Percentiles rank a stretch among this genome's conserved stretches.
These are phyloP conservation scores for Dactylellina haptotyla DNA, from an alignment of 2,329 filamentous ascomycete species.

Conservation along the genomic window DNA sequence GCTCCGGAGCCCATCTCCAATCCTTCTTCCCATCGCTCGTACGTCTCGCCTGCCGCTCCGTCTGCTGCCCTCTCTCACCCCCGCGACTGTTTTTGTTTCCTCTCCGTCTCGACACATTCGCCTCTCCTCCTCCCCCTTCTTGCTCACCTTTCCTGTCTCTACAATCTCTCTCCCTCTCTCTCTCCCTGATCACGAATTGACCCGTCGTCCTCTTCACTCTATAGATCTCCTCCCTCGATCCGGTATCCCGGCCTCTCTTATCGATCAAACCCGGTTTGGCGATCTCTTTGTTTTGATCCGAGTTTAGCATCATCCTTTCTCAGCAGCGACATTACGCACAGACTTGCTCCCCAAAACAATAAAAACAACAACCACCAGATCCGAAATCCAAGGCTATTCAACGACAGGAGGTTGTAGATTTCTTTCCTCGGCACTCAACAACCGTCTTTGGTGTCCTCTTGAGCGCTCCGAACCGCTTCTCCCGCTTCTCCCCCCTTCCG, in stretches of 20 bases:
- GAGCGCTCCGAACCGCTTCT: background rate
- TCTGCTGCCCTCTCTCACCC: constrained; percentile 61
- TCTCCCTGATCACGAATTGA: constrained; percentile 62
- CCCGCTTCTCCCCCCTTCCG: too few species aligned
- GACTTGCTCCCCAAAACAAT: constrained; percentile 23
- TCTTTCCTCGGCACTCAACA: constrained; percentile 1
- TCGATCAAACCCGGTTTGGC: constrained; percentile 19
- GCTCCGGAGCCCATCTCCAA: constrained; percentile 5
- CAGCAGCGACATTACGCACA: constrained; percentile 36
- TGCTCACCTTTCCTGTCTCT: constrained; percentile 70
- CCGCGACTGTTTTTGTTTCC: constrained; percentile 56
- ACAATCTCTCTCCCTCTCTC: constrained; percentile 66
- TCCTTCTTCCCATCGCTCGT: constrained; percentile 23
- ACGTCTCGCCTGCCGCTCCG: constrained; percentile 36
- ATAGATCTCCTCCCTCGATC: constrained; percentile 4
- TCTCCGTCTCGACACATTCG: constrained; percentile 60
- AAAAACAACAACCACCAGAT: constrained; percentile 12
- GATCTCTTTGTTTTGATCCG: constrained; percentile 45
- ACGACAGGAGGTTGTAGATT: background rate
- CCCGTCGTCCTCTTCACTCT: constrained; percentile 64
- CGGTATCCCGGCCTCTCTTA: constrained; percentile 20
- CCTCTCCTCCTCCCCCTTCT: constrained; percentile 64
- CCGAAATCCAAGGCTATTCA: background rate
- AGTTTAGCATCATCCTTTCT: constrained; percentile 25
- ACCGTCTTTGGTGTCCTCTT: constrained; percentile 1